Percentiles rank a stretch among this genome's conserved stretches.
Conservation (phyloP, 495 filamentous ascomycete genomes). For the Aspergillus heteromorphus region DNA sequence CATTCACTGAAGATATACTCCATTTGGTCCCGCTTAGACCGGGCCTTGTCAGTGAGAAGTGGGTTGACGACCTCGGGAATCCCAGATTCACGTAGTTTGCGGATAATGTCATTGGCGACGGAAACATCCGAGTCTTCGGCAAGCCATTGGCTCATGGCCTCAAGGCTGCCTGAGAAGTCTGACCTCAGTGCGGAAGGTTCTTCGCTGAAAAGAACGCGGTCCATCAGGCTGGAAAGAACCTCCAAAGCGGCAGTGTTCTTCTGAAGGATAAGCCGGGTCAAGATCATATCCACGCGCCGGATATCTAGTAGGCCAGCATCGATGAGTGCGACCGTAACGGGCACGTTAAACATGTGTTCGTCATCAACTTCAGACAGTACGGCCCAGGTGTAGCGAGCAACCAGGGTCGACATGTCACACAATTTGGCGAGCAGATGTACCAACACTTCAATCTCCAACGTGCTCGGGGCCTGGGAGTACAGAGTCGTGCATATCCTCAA, state of each 20-base stretch:
- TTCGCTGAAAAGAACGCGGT: constrained; percentile 70
- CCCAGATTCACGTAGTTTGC: constrained; percentile 62
- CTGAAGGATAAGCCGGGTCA: constrained; percentile 63
- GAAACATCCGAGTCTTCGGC: constrained; percentile 62
- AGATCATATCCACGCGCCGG: constrained; percentile 69
- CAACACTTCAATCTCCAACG: constrained; percentile 74
- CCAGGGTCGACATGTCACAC: constrained; percentile 69
- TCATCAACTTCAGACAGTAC: constrained; percentile 62
- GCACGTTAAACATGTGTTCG: constrained; percentile 70
- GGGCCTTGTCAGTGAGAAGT: constrained; percentile 44
- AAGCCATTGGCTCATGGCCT: constrained; percentile 79
- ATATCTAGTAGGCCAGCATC: constrained; percentile 70
- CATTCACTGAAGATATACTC: constrained; percentile 95
- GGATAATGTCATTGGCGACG: constrained; percentile 60
- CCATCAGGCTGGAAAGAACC: constrained; percentile 69
- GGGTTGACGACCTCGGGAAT: constrained; percentile 47
- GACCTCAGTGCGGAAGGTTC: constrained; percentile 69
- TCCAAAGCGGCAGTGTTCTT: constrained; percentile 65
- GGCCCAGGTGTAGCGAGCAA: constrained; percentile 65
- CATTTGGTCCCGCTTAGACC: constrained; percentile 68
- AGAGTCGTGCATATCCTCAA: constrained; percentile 66
- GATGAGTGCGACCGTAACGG: constrained; percentile 70
- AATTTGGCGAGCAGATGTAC: constrained; percentile 75
- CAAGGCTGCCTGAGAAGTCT: constrained; percentile 78
- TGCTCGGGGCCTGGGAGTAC: constrained; percentile 52